phyloP scores from a whole-genome alignment of 1,284 basidiomycete species.

The Cutaneotrichosporon dermatis region DNA sequence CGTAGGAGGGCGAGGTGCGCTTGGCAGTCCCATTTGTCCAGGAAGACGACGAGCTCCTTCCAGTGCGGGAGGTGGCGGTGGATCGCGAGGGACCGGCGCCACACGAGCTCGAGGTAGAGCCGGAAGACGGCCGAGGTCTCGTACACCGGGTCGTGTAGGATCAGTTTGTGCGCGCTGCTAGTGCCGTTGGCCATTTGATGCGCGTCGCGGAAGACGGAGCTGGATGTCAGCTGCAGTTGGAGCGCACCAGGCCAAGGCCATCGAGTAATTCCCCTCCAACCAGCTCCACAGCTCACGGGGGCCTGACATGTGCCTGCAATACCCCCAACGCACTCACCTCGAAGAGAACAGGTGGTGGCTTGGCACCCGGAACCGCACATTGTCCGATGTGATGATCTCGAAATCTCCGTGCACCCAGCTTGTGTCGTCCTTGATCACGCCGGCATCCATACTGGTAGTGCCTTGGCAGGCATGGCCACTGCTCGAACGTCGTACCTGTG shows the following conservation, averaged over 20 bases:
- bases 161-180: not conserved
- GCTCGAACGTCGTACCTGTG: too few species aligned
- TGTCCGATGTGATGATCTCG: constrained; percentile 11
- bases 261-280: too few species aligned
- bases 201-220: constrained; percentile 5
- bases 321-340: constrained; percentile 2
- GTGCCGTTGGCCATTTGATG: not conserved
- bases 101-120: not conserved
- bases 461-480: not conserved
- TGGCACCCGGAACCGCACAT: constrained; percentile 11
- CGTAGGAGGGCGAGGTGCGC: not conserved
- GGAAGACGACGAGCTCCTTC: not conserved
- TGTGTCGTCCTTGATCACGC: constrained; percentile 1
- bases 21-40: not conserved
- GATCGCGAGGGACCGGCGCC: not conserved
- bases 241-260: too few species aligned
- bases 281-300: too few species aligned
- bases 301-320: too few species aligned
- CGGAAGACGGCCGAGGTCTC: not conserved
- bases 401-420: constrained; percentile 15
- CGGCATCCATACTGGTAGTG: not conserved
- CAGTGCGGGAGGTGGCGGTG: not conserved
- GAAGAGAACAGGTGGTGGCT: constrained; percentile 11
- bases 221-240: not conserved
- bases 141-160: not conserved